Percentiles rank a stretch among this genome's conserved stretches.
Evolutionary conservation across 306 rosid genomes (phyloP).

Genomic region (Vigna hirtella): DNA sequence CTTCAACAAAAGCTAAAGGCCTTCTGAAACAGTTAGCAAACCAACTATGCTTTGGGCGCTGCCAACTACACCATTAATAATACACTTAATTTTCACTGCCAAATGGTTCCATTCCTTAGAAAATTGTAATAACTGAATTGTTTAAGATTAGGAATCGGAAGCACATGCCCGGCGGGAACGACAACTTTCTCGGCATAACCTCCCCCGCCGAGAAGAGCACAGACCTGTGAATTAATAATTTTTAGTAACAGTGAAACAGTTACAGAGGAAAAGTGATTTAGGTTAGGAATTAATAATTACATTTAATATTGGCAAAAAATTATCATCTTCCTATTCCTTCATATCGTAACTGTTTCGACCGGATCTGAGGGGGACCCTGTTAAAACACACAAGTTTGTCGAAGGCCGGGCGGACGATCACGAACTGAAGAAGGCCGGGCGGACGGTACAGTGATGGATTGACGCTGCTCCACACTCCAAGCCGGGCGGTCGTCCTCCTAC

Average conservation of each 20-base stretch:
- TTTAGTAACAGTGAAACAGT: background rate
- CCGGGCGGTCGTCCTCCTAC: too few relatives aligned
- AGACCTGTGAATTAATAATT: conserved; percentile 33
- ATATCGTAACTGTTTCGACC: too few relatives aligned
- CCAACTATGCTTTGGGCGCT: conserved; percentile 52
- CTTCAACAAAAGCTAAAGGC: conserved; percentile 18
- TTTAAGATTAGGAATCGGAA: conserved; percentile 61
- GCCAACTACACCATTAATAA: conserved; percentile 38
- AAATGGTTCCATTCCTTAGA: conserved; percentile 24
- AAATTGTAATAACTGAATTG: conserved; percentile 9
- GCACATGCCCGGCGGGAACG: conserved; percentile 77
- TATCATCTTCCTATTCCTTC: too few relatives aligned
- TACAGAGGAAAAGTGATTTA: background rate
- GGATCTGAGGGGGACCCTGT: too few relatives aligned
- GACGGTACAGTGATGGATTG: too few relatives aligned
- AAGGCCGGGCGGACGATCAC: too few relatives aligned
- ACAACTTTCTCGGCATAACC: conserved; percentile 74
- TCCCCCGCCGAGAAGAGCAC: conserved; percentile 72
- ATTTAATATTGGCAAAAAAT: too few relatives aligned
- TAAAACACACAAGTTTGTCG: too few relatives aligned
- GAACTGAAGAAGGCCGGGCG: too few relatives aligned
- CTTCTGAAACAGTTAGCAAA: conserved; percentile 17
- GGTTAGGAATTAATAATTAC: background rate
- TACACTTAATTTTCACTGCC: background rate
- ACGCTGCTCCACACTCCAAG: too few relatives aligned